Percentiles rank a stretch among this genome's conserved stretches.
Conservation (phyloP, 139 green algal genomes). For the Chlorella vulgaris region DNA sequence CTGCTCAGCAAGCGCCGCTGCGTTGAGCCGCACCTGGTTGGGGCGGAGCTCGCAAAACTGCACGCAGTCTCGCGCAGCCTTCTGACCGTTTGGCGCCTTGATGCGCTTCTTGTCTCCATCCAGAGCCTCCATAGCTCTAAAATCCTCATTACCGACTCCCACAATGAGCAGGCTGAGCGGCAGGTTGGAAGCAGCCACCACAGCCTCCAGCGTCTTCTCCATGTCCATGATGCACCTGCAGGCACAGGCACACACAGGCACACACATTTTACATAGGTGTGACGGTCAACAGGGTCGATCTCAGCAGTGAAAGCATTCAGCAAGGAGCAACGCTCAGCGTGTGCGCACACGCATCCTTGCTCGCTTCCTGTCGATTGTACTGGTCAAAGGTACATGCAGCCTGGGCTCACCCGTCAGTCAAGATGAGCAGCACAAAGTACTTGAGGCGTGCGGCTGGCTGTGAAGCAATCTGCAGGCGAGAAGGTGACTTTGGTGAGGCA, state of each 20-base stretch:
- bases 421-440: conserved; percentile 57
- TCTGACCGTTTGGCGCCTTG: neutral
- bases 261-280: too few relatives aligned
- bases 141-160: conserved; percentile 56
- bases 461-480: neutral
- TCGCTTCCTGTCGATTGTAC: too few relatives aligned
- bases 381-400: too few relatives aligned
- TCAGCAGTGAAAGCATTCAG: too few relatives aligned
- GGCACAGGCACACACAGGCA: too few relatives aligned
- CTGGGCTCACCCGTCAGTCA: conserved; percentile 62
- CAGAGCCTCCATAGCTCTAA: conserved; percentile 49
- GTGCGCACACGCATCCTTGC: too few relatives aligned
- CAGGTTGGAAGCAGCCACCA: conserved; percentile 49
- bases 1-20: too few relatives aligned
- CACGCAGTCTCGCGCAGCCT: conserved; percentile 51
- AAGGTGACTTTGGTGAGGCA: too few relatives aligned
- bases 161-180: conserved; percentile 66
- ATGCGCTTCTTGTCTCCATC: conserved; percentile 9
- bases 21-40: too few relatives aligned
- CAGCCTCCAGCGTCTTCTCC: conserved; percentile 34
- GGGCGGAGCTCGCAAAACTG: conserved; percentile 50
- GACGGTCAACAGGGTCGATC: too few relatives aligned
- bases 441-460: conserved; percentile 8
- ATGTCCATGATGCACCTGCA: conserved; percentile 68
- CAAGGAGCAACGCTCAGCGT: too few relatives aligned